phyloP scores from a whole-genome alignment of 2,329 filamentous ascomycete species.

The Fusarium devonianum region DNA sequence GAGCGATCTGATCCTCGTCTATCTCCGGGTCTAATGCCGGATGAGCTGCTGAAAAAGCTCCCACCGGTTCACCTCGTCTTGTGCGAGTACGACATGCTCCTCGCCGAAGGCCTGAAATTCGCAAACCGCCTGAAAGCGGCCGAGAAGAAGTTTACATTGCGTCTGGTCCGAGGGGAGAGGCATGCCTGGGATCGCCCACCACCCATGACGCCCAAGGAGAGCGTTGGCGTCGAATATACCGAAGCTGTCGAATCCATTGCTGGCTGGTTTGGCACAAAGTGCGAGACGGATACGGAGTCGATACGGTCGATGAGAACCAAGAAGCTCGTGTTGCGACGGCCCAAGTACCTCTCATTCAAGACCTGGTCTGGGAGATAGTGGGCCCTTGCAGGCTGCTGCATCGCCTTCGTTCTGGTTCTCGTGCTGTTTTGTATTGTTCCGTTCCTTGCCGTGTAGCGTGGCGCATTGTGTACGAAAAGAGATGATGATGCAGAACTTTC shows the following conservation, averaged over 20 bases:
- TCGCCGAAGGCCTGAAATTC: constrained; percentile 67
- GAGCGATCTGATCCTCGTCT: constrained; percentile 61
- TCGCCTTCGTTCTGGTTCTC: neutral
- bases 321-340: constrained; percentile 43
- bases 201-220: constrained; percentile 54
- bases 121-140: constrained; percentile 59
- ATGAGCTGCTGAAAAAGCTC: constrained; percentile 60
- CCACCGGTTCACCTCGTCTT: constrained; percentile 64
- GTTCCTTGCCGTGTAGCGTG: constrained; percentile 19
- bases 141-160: constrained; percentile 47
- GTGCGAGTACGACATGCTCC: constrained; percentile 72
- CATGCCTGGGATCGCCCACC: constrained; percentile 60
- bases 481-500: constrained; percentile 3
- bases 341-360: constrained; percentile 43
- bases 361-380: constrained; percentile 44
- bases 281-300: constrained; percentile 49
- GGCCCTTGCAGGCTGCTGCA: constrained; percentile 9
- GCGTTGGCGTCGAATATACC: constrained; percentile 55
- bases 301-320: constrained; percentile 47
- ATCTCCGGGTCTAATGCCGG: constrained; percentile 64
- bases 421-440: neutral
- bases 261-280: constrained; percentile 50
- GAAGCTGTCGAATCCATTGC: constrained; percentile 52
- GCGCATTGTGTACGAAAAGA: constrained; percentile 21
- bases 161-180: constrained; percentile 55